Base-by-base conservation (phyloP, 306 rosid species). In the Lotus japonicus region DNA sequence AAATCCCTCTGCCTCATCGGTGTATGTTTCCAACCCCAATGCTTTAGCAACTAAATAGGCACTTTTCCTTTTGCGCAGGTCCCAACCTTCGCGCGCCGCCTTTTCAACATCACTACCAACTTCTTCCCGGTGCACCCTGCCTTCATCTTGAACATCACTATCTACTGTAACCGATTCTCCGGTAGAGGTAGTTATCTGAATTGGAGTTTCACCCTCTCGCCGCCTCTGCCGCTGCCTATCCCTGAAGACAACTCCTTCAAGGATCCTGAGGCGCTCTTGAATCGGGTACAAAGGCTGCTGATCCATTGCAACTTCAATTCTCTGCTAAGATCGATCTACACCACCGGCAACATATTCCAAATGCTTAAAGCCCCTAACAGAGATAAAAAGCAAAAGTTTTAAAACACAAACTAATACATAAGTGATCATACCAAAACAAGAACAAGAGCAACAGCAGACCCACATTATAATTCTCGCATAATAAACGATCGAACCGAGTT, bases 231-330 rank as follows among this genome's bases (percentile, higher is more conserved):
- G 83, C 42, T 82, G 80, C 82, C 81, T 82, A 26, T 81, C 83
- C 36, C 92, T 81, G 2, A 63, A 63, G 28, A 80, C 76, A 41
- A 84, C 83, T 0, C 80, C 92, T 84, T 88, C 89, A 5, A 86
- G 77, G 35, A 68, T 80, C 55, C 87, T 77, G 42, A 88, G 68
- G 4, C 87, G 87, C 15, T 81, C 96, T 72, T 86, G 88, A 35
- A 88, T 70, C 17, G 68, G 80, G 44, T 72, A 80, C 58, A 44
- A 56, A 71, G 85, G 89, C 45, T 79, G 78, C 45, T 70, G 77
- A 79, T 86, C 79, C 89, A 84, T 83, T 53, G 46, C 60, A 72
- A 61, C 81, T 26, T 26, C 31, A 26, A 4, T 65, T 68, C 78
- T 57, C 74, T 73, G 64, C 67, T 53, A 72, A 67, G 59, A 49